Percentiles rank a stretch among this genome's conserved stretches.
These are phyloP conservation scores for Metrosideros polymorpha DNA, from an alignment of 441 rosid species.

Conservation along the genomic window DNA sequence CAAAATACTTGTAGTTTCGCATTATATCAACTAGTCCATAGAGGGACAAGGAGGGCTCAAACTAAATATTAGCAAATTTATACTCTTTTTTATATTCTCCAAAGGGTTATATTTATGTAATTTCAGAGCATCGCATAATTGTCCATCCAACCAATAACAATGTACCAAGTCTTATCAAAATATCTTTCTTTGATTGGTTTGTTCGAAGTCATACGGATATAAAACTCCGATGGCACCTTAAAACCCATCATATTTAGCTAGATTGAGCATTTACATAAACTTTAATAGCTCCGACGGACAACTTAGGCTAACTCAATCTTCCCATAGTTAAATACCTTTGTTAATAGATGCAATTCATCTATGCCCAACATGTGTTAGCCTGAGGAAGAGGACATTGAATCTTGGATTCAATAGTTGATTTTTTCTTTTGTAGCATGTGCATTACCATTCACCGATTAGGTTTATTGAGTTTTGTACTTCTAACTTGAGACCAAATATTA, in stretches of 20 bases:
- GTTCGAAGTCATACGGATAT: neutral
- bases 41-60: neutral
- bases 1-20: neutral
- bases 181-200: neutral
- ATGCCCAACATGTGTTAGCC: neutral
- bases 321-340: neutral
- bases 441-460: neutral
- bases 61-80: neutral
- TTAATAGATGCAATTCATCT: neutral
- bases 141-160: neutral
- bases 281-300: neutral
- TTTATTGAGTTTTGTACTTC: neutral
- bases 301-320: neutral
- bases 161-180: neutral
- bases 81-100: neutral
- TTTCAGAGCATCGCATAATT: neutral
- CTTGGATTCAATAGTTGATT: fast-evolving
- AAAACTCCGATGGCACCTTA: neutral
- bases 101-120: neutral
- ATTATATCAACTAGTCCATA: neutral
- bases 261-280: neutral
- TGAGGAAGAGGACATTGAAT: neutral
- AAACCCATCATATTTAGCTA: neutral
- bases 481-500: neutral
- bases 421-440: neutral